These are phyloP conservation scores for Saturnispora quitensis DNA, from an alignment of 805 yeast species.

Conservation along the genomic window DNA sequence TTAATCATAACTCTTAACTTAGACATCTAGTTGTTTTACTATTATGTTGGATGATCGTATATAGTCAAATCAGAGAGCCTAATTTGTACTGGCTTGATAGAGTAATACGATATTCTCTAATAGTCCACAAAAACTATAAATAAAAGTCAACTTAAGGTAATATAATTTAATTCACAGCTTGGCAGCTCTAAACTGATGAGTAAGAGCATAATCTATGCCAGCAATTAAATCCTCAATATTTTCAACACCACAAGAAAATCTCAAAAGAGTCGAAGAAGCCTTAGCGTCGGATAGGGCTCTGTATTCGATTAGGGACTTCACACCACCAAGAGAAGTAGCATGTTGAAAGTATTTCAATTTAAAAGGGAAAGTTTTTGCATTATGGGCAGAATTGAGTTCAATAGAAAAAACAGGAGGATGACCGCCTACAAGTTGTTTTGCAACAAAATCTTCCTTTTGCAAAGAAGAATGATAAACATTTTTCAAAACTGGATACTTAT, in stretches of 20 bases:
- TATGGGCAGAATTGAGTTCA: constrained; percentile 37
- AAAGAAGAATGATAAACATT: constrained; percentile 64
- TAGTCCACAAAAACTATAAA: too few species aligned
- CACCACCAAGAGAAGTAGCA: constrained; percentile 91
- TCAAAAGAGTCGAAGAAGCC: constrained; percentile 48
- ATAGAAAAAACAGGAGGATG: constrained; percentile 70
- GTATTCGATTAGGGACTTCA: constrained; percentile 88
- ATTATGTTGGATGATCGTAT: too few species aligned
- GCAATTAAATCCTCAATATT: constrained; percentile 64
- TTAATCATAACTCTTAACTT: too few species aligned
- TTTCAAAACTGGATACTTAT: constrained; percentile 39
- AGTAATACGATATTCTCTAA: too few species aligned
- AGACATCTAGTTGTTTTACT: too few species aligned
- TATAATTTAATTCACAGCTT: too few species aligned
- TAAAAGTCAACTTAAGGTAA: too few species aligned
- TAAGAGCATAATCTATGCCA: constrained; percentile 56
- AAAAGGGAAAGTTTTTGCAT: constrained; percentile 58
- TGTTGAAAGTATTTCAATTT: constrained; percentile 67
- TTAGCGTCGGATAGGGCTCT: constrained; percentile 61
- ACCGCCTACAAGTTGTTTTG: constrained; percentile 56
- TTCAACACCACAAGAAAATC: constrained; percentile 79
- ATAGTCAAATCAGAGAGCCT: too few species aligned
- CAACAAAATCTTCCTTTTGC: constrained; percentile 62
- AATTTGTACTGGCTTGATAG: too few species aligned
- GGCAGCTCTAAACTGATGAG: neutral